These are phyloP conservation scores for Hippophae gyantsensis DNA, from an alignment of 306 rosid genomes.

Conservation along the genomic window DNA sequence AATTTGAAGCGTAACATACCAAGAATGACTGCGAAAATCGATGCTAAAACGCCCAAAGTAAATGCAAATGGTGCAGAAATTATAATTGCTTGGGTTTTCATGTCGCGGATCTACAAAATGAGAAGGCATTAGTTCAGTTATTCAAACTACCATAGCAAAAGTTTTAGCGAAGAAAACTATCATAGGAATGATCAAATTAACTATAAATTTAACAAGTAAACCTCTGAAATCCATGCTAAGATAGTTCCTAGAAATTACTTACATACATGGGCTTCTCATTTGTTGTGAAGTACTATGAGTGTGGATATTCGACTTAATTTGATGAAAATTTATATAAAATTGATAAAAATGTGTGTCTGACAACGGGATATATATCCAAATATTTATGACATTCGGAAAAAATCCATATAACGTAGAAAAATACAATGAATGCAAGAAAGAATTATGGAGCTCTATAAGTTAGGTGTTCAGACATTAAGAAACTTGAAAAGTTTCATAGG, in stretches of 20 bases:
- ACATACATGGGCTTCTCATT: no score
- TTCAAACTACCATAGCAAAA: conserved; percentile 7
- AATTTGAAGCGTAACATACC: conserved; percentile 39
- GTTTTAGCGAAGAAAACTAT: neutral
- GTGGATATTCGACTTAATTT: no score
- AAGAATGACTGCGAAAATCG: conserved; percentile 66
- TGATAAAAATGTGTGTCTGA: no score
- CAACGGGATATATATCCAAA: no score
- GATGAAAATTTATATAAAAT: no score
- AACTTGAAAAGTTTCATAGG: conserved; percentile 6
- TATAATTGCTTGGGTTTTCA: conserved; percentile 73
- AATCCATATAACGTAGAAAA: no score
- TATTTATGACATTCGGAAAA: no score
- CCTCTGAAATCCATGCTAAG: neutral
- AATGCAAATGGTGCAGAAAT: conserved; percentile 84
- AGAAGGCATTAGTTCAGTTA: conserved; percentile 8
- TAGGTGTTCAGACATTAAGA: neutral
- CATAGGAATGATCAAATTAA: neutral
- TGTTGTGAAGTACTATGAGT: no score
- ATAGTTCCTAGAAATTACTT: no score
- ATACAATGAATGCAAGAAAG: no score
- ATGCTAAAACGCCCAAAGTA: conserved; percentile 69
- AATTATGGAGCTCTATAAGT: no score
- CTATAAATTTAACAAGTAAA: neutral
- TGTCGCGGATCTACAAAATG: conserved; percentile 54